A percentile compares a stretch with the other conserved stretches of the same genome.
These are phyloP conservation scores for Fusarium papillatum DNA, from an alignment of 2,329 filamentous ascomycete species.

Conservation along the genomic window DNA sequence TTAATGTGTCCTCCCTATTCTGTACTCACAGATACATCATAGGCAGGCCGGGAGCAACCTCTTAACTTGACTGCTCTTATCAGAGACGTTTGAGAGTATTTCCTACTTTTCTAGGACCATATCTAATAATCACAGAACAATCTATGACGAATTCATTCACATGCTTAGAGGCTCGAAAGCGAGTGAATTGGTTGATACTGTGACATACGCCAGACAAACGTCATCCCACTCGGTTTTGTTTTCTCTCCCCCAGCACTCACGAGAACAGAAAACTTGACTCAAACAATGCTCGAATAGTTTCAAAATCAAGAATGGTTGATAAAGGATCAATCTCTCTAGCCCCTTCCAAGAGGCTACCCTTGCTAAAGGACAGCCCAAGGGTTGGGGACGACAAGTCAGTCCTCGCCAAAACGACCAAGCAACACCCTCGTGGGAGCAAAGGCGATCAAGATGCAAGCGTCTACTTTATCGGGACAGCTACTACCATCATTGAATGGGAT, in stretches of 20 bases:
- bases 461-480: slow-evolving; percentile 69
- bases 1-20: neutral
- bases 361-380: slow-evolving; percentile 20
- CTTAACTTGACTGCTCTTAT: neutral
- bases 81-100: neutral
- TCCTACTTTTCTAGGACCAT: neutral
- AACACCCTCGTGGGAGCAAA: slow-evolving; percentile 26
- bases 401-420: slow-evolving; percentile 23
- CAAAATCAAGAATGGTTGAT: slow-evolving; percentile 15
- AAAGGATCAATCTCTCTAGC: slow-evolving; percentile 19
- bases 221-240: neutral
- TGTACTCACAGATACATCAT: neutral
- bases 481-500: slow-evolving; percentile 67
- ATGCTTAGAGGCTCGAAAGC: neutral
- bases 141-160: neutral
- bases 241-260: neutral
- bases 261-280: neutral
- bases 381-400: slow-evolving; percentile 18
- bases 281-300: neutral
- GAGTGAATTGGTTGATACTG: neutral
- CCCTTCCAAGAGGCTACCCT: slow-evolving; percentile 21
- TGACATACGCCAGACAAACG: neutral
- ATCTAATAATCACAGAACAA: neutral
- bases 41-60: neutral
- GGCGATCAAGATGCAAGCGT: slow-evolving; percentile 50